Percentiles rank a stretch among this genome's conserved stretches.
Conservation (phyloP, 371 early-diverging fungal species). For the Mortierella sp. region DNA sequence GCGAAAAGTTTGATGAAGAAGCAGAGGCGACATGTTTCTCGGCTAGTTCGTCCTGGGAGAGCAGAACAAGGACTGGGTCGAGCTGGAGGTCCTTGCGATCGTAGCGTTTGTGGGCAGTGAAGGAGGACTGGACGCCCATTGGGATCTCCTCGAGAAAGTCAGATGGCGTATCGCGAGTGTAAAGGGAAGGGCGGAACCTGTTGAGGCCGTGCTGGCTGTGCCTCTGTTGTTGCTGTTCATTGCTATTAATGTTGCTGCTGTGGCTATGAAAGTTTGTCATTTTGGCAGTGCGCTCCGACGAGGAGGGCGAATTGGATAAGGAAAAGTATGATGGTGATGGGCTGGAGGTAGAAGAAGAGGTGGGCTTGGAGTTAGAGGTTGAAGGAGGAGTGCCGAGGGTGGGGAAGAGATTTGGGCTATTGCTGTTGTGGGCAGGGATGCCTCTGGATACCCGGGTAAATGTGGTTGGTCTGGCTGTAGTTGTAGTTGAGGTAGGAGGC, state of each 20-base stretch:
- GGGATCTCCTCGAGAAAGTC: slow-evolving; percentile 8
- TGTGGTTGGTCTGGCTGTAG: neutral
- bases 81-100: slow-evolving; percentile 17
- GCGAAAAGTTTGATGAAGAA: neutral
- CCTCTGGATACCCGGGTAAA: neutral
- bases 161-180: neutral
- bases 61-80: neutral
- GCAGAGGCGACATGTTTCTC: slow-evolving; percentile 5
- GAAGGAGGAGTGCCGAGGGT: too few relatives aligned
- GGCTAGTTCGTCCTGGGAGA: slow-evolving; percentile 9
- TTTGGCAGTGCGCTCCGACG: neutral
- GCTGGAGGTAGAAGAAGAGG: neutral
- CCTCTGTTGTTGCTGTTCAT: neutral
- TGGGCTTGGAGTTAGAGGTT: neutral
- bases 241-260: neutral
- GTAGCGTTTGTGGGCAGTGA: slow-evolving; percentile 15
- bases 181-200: neutral
- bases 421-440: neutral
- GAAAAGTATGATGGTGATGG: neutral
- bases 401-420: neutral
- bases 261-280: neutral
- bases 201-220: slow-evolving; percentile 9
- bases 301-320: neutral
- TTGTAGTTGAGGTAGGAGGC: neutral
- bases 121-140: slow-evolving; percentile 2